A percentile compares a stretch with the other conserved stretches of the same genome.
Evolutionary conservation across 2,329 filamentous ascomycete species (phyloP).

Genomic region (Balansia obtecta): DNA sequence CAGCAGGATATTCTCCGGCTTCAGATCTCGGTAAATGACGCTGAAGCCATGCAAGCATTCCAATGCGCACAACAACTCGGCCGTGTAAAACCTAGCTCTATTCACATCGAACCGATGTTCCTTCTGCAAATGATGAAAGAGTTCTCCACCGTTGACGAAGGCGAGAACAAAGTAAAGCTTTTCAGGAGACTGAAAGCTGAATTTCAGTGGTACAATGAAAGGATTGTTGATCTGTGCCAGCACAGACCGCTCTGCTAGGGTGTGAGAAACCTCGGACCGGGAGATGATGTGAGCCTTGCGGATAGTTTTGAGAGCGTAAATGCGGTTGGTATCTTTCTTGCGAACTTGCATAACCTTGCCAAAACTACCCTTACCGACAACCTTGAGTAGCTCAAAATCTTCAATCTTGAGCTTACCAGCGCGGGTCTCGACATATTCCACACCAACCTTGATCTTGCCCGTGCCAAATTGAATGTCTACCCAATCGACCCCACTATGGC

Average conservation of each 20-base stretch:
- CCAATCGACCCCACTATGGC: conserved; percentile 77
- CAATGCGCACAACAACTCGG: conserved; percentile 85
- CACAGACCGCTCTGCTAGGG: conserved; percentile 91
- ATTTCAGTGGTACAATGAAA: conserved; percentile 97
- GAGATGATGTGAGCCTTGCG: conserved; percentile 99
- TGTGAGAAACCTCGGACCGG: conserved; percentile 92
- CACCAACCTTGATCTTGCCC: conserved; percentile 79
- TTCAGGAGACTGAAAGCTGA: conserved; percentile 97
- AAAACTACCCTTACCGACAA: conserved; percentile 95
- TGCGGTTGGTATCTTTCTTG: conserved; percentile 94
- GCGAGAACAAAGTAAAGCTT: conserved; percentile 95
- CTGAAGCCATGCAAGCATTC: conserved; percentile 97
- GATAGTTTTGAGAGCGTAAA: conserved; percentile 98
- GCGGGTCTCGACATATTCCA: conserved; percentile 89
- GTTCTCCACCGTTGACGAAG: conserved; percentile 94
- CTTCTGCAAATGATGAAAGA: conserved; percentile 94
- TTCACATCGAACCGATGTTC: conserved; percentile 98
- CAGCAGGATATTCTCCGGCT: conserved; percentile 87
- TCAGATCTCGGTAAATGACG: conserved; percentile 74
- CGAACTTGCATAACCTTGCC: conserved; percentile 99
- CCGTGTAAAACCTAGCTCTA: conserved; percentile 91
- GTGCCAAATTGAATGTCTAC: conserved; percentile 81
- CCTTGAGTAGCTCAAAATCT: conserved; percentile 93
- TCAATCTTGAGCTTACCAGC: conserved; percentile 86
- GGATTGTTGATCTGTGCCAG: conserved; percentile 99